These are phyloP conservation scores for Leccinum broughii DNA, from an alignment of 768 basidiomycete genomes.

Conservation along the genomic window DNA sequence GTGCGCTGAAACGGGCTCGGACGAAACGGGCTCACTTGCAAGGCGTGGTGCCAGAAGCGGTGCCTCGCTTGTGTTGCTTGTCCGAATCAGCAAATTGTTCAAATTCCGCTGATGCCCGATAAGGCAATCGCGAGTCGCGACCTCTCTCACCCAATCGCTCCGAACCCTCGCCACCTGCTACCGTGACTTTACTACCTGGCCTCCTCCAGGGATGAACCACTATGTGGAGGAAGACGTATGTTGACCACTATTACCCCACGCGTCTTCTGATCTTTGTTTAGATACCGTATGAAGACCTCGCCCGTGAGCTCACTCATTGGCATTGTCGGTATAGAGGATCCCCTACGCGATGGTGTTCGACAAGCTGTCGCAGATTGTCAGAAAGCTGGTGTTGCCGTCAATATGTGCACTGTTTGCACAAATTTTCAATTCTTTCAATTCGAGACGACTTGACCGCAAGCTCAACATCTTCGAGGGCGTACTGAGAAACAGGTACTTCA, in stretches of 20 bases:
- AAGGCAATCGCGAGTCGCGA: too few relatives aligned
- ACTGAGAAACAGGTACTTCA: constrained; percentile 77
- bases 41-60: too few relatives aligned
- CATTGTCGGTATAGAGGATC: constrained; percentile 96
- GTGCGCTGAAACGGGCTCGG: too few relatives aligned
- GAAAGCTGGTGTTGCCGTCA: constrained; percentile 87
- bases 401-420: constrained; percentile 99
- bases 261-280: constrained; percentile 30
- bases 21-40: too few relatives aligned
- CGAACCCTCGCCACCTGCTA: constrained; percentile 96
- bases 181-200: constrained; percentile 84
- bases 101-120: too few relatives aligned
- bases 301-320: constrained; percentile 80
- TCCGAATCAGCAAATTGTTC: too few relatives aligned
- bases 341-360: constrained; percentile 85
- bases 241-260: constrained; percentile 1
- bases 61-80: too few relatives aligned
- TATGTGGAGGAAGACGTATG: constrained; percentile 56
- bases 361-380: constrained; percentile 88
- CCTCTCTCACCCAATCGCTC: constrained; percentile 58
- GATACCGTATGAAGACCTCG: constrained; percentile 71
- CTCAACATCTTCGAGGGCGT: constrained; percentile 91
- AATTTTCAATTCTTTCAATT: constrained; percentile 95
- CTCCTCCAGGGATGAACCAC: constrained; percentile 51
- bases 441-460: constrained; percentile 78